phyloP scores from a whole-genome alignment of 352 stramenopile species.

The Phytophthora quininea region DNA sequence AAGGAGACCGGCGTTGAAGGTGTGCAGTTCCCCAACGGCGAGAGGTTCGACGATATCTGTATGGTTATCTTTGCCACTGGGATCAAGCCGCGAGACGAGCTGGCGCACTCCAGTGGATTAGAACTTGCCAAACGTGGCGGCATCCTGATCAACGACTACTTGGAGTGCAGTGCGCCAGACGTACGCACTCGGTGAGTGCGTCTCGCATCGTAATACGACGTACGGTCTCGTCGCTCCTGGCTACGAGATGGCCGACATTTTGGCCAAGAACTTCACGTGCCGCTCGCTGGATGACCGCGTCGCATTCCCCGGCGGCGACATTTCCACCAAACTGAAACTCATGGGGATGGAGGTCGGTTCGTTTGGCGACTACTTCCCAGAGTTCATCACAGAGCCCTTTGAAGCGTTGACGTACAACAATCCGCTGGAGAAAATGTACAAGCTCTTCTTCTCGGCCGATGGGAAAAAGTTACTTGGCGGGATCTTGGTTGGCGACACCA shows the following conservation, averaged over 20 bases:
- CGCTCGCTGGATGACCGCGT: constrained; percentile 31
- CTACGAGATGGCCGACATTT: constrained; percentile 91
- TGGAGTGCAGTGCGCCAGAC: constrained; percentile 72
- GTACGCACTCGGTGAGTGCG: constrained; percentile 92
- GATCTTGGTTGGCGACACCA: constrained; percentile 92
- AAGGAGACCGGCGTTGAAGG: constrained; percentile 67
- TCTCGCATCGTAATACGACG: constrained; percentile 90
- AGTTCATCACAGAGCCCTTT: constrained; percentile 78
- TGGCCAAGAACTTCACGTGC: constrained; percentile 81
- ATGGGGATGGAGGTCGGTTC: constrained; percentile 93
- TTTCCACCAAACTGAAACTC: constrained; percentile 94
- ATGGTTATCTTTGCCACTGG: constrained; percentile 92
- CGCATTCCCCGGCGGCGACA: constrained; percentile 85
- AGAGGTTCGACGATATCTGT: constrained; percentile 82
- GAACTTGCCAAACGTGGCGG: constrained; percentile 80
- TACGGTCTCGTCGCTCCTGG: constrained; percentile 93
- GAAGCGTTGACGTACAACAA: constrained; percentile 90
- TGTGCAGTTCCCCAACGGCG: constrained; percentile 85
- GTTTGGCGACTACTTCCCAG: constrained; percentile 86
- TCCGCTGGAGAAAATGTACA: constrained; percentile 88
- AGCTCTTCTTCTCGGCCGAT: constrained; percentile 91
- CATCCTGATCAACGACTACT: constrained; percentile 90
- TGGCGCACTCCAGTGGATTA: constrained; percentile 70
- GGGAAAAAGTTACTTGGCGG: constrained; percentile 79
- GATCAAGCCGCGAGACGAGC: constrained; percentile 92